A percentile compares a stretch with the other conserved stretches of the same genome.
phyloP scores from a whole-genome alignment of 225 moss, liverwort and hornwort genomes.

The Thuidium tamariscinum region DNA sequence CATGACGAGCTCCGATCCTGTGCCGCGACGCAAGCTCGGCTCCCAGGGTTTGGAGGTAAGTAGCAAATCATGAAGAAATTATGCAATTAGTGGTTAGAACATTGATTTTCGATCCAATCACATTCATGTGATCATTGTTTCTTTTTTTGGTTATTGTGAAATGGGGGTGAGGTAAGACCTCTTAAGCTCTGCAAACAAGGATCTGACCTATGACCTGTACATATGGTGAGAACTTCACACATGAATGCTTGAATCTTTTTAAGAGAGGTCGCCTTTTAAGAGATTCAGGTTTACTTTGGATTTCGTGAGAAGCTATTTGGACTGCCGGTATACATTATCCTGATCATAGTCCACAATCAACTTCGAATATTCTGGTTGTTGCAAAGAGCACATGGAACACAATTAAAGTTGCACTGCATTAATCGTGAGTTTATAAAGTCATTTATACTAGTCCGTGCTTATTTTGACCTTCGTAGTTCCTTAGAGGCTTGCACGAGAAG shows the following conservation, averaged over 20 bases:
- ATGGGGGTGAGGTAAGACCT: neutral
- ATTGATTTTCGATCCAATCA: too few relatives aligned
- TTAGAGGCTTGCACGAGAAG: neutral
- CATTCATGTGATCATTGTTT: neutral
- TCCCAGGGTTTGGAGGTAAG: conserved; percentile 37
- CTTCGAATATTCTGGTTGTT: neutral
- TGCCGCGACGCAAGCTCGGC: conserved; percentile 28
- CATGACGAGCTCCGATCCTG: neutral
- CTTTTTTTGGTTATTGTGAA: too few relatives aligned
- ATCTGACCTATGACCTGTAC: neutral
- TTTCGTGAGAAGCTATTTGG: too few relatives aligned
- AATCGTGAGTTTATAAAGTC: neutral
- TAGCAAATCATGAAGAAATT: too few relatives aligned
- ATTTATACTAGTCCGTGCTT: neutral
- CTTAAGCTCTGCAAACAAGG: neutral
- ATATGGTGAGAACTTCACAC: neutral
- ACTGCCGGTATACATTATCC: too few relatives aligned
- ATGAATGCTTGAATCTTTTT: neutral
- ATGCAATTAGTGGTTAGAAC: too few relatives aligned
- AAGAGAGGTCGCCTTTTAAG: too few relatives aligned
- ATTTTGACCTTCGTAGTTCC: neutral
- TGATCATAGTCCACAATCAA: too few relatives aligned
- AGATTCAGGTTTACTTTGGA: too few relatives aligned
- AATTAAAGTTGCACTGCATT: too few relatives aligned
- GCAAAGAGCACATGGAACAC: too few relatives aligned